A percentile compares a stretch with the other conserved stretches of the same genome.
Evolutionary conservation across 495 filamentous ascomycete genomes (phyloP).

Genomic region (Wilcoxina mikolae): DNA sequence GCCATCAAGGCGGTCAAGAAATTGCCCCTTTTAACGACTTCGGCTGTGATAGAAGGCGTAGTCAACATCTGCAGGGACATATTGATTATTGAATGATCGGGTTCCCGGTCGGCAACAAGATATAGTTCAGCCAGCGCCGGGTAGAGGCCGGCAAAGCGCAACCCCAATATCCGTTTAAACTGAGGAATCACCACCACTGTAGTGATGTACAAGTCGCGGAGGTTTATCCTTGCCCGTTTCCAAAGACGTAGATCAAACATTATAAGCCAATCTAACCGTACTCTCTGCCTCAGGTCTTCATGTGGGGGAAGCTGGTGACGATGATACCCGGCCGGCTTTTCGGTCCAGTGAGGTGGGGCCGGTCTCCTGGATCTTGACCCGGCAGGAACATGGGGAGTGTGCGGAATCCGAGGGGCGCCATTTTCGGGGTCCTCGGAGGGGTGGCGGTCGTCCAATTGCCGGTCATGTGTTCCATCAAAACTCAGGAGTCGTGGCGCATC

Average conservation of each 20-base stretch:
- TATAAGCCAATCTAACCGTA: conserved; percentile 88
- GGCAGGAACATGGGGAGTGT: conserved; percentile 11
- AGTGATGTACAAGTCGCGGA: conserved; percentile 88
- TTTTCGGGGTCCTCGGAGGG: neutral
- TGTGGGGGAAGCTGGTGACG: conserved; percentile 47
- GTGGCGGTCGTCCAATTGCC: neutral
- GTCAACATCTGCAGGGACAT: conserved; percentile 92
- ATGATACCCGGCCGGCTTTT: conserved; percentile 50
- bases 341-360: conserved; percentile 70
- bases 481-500: neutral
- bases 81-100: conserved; percentile 97
- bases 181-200: conserved; percentile 87
- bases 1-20: conserved; percentile 89
- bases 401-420: conserved; percentile 20
- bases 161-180: conserved; percentile 89
- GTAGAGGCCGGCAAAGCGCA: conserved; percentile 86
- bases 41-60: conserved; percentile 85
- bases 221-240: conserved; percentile 82
- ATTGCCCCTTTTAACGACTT: conserved; percentile 89
- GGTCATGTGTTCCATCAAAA: neutral
- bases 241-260: conserved; percentile 92
- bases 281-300: conserved; percentile 73
- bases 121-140: conserved; percentile 87
- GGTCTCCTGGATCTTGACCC: conserved; percentile 18
- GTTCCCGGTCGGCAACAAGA: conserved; percentile 88